A percentile compares a stretch with the other conserved stretches of the same genome.
Evolutionary conservation across 208 protist species (phyloP).

Genomic region (Leishmania guyanensis): DNA sequence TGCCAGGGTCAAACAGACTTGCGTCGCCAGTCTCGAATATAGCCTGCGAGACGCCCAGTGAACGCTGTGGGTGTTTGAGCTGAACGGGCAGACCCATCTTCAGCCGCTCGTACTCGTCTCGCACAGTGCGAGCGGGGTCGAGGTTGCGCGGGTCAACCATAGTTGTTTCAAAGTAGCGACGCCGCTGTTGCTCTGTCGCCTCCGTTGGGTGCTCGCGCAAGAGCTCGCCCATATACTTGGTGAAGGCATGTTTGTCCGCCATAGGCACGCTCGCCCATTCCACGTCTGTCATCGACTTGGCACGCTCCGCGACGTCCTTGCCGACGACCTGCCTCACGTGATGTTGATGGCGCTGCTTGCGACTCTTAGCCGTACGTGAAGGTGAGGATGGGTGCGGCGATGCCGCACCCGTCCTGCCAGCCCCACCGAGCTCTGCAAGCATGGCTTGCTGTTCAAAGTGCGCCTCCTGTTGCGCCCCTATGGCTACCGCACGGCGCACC

Average conservation of each 20-base stretch:
- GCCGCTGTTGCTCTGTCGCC: constrained; percentile 83
- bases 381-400: not conserved
- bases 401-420: constrained; percentile 4
- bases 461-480: constrained; percentile 28
- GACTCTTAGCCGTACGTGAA: constrained; percentile 30
- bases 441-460: constrained; percentile 67
- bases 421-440: constrained; percentile 54
- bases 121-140: constrained; percentile 56
- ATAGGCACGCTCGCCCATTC: constrained; percentile 83
- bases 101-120: constrained; percentile 74
- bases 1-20: constrained; percentile 70
- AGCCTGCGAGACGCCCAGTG: constrained; percentile 77
- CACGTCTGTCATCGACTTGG: constrained; percentile 71
- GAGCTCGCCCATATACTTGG: constrained; percentile 65
- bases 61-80: constrained; percentile 68
- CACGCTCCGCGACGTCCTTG: constrained; percentile 57
- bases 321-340: constrained; percentile 41
- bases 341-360: constrained; percentile 40
- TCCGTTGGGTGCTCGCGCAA: constrained; percentile 67
- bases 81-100: constrained; percentile 81
- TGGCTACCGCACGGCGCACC: constrained; percentile 41
- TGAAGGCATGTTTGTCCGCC: constrained; percentile 81
- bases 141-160: constrained; percentile 74
- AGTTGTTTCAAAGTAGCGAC: constrained; percentile 87
- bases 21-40: constrained; percentile 75